Percentiles rank a stretch among this genome's conserved stretches.
These are phyloP conservation scores for Graphilbum ipis-grandicollis DNA, from an alignment of 2,329 filamentous ascomycete species.

Conservation along the genomic window DNA sequence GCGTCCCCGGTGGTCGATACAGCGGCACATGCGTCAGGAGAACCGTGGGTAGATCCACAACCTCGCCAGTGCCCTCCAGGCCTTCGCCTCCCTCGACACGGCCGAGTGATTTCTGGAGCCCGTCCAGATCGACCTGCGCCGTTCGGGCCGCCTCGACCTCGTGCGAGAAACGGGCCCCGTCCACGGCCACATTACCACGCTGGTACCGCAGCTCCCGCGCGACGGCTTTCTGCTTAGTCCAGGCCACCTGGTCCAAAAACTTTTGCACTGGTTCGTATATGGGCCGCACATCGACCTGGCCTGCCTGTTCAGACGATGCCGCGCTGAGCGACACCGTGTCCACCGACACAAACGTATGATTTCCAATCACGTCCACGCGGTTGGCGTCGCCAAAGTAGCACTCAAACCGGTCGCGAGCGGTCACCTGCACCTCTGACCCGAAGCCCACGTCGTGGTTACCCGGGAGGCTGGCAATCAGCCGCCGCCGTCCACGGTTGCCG, in stretches of 20 bases:
- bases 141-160: conserved; percentile 38
- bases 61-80: conserved; percentile 22
- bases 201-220: conserved; percentile 50
- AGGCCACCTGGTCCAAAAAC: conserved; percentile 54
- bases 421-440: conserved; percentile 62
- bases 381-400: conserved; percentile 87
- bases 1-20: conserved; percentile 64
- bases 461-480: conserved; percentile 69
- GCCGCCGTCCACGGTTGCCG: conserved; percentile 49
- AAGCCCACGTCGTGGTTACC: conserved; percentile 95
- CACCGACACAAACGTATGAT: conserved; percentile 87
- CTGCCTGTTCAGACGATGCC: conserved; percentile 31
- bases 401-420: conserved; percentile 69
- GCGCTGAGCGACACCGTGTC: conserved; percentile 82
- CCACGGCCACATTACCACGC: conserved; percentile 39
- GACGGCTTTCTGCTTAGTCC: conserved; percentile 48
- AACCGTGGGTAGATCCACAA: conserved; percentile 62
- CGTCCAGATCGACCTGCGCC: conserved; percentile 19
- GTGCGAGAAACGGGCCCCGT: conserved; percentile 39
- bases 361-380: conserved; percentile 76
- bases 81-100: conserved; percentile 18
- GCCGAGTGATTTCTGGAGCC: conserved; percentile 1
- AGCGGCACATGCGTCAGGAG: conserved; percentile 84
- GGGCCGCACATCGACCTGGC: conserved; percentile 31
- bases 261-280: conserved; percentile 64